These are phyloP conservation scores for Kwoniella newhampshirensis DNA, from an alignment of 768 basidiomycete genomes.

Conservation along the genomic window DNA sequence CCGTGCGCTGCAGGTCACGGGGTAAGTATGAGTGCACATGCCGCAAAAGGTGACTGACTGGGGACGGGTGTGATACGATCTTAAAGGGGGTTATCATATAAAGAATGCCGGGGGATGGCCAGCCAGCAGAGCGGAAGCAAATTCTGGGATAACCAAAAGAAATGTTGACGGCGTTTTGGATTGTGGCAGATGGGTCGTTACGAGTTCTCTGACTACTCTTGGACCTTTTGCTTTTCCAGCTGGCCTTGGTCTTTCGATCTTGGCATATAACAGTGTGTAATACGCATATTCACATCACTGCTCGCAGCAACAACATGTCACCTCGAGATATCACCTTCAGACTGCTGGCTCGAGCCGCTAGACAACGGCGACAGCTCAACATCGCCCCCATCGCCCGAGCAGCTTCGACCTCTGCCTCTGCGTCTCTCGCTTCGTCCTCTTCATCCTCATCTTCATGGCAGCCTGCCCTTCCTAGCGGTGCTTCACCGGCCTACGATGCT, in stretches of 20 bases:
- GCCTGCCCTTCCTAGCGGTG: constrained; percentile 39
- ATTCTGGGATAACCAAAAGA: constrained; percentile 15
- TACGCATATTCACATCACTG: no score
- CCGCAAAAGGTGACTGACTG: no score
- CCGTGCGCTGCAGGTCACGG: no score
- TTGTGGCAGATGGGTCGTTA: constrained; percentile 1
- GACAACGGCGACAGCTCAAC: background rate
- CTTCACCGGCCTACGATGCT: constrained; percentile 66
- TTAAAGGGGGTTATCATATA: no score
- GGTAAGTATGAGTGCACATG: no score
- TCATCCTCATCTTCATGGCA: constrained; percentile 33
- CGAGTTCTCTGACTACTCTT: background rate
- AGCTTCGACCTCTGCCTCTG: constrained; percentile 14
- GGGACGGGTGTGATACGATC: no score
- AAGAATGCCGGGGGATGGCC: no score
- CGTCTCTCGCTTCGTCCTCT: constrained; percentile 16
- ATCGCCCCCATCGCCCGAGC: constrained; percentile 9
- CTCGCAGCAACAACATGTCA: constrained; percentile 4
- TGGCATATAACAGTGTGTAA: no score
- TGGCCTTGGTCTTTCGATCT: no score
- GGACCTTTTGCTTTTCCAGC: no score
- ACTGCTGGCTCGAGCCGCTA: constrained; percentile 9
- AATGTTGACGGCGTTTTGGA: constrained; percentile 27
- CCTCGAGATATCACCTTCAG: constrained; percentile 3
- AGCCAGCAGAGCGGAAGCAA: background rate